Evolutionary conservation across 2,329 filamentous ascomycete species (phyloP).

Genomic region (Claviceps paspali): DNA sequence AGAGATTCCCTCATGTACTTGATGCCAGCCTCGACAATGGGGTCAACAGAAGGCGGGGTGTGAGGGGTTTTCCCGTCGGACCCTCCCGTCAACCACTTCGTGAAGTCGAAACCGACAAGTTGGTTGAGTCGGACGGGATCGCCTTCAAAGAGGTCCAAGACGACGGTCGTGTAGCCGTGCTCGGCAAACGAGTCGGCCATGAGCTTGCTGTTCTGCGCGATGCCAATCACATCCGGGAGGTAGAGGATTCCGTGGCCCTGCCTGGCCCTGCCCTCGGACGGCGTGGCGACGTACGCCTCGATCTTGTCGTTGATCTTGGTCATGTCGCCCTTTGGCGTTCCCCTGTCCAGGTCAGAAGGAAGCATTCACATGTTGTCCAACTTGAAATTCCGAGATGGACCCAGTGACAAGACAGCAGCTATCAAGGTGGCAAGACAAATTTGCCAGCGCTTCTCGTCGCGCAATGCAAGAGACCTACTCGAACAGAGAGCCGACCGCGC

Average conservation of each 20-base stretch:
- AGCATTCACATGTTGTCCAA: not conserved
- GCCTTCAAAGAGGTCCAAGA: constrained; percentile 24
- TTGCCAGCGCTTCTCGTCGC: too few relatives aligned
- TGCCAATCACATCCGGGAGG: constrained; percentile 22
- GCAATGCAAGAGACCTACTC: too few relatives aligned
- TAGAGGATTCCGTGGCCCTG: constrained; percentile 19
- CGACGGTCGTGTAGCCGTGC: constrained; percentile 23
- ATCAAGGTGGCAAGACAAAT: too few relatives aligned
- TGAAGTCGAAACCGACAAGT: constrained; percentile 16
- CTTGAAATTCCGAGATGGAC: too few relatives aligned
- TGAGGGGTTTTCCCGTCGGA: constrained; percentile 32
- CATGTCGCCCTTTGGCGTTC: constrained; percentile 28
- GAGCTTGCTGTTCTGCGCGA: constrained; percentile 25
- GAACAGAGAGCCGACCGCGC: constrained; percentile 35
- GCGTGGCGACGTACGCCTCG: constrained; percentile 35
- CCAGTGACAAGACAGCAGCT: too few relatives aligned
- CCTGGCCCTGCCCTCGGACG: constrained; percentile 16
- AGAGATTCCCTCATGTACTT: constrained; percentile 36
- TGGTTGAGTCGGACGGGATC: constrained; percentile 15
- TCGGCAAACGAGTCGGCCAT: constrained; percentile 25
- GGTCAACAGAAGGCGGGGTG: constrained; percentile 17
- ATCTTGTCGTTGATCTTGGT: constrained; percentile 27
- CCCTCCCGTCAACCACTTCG: constrained; percentile 24
- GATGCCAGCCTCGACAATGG: constrained; percentile 23
- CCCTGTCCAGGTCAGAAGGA: constrained; percentile 25